These are phyloP conservation scores for Leptographium flavum DNA, from an alignment of 2,329 filamentous ascomycete genomes.

Conservation along the genomic window DNA sequence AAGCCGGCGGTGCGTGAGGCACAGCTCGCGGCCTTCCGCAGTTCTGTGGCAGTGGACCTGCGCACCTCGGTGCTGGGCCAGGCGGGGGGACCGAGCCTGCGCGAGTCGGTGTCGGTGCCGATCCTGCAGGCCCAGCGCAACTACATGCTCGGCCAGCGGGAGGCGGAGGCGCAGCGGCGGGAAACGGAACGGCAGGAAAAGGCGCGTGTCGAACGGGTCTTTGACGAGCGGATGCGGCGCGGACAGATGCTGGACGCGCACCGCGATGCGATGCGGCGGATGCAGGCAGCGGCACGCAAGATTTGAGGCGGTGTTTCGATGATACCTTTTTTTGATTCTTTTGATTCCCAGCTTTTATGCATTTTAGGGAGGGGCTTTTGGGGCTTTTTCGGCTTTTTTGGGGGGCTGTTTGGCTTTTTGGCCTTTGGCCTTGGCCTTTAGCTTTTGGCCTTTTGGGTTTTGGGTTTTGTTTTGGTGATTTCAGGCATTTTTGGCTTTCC, in stretches of 20 bases:
- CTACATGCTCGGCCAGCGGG: conserved; percentile 45
- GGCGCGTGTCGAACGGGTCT: conserved; percentile 44
- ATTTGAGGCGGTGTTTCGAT: not conserved
- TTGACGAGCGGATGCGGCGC: conserved; percentile 64
- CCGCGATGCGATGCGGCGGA: conserved; percentile 61
- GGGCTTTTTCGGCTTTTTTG: too few relatives aligned
- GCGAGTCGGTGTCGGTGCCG: conserved; percentile 15
- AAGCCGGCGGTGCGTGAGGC: conserved; percentile 35
- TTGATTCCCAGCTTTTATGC: too few relatives aligned
- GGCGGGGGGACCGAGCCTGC: not conserved
- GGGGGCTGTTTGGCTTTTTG: too few relatives aligned
- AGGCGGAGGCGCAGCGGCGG: conserved; percentile 44
- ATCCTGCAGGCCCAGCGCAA: conserved; percentile 30
- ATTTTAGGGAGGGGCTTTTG: too few relatives aligned
- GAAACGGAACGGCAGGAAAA: conserved; percentile 44
- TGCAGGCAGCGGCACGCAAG: conserved; percentile 39
- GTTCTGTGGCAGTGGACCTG: conserved; percentile 50
- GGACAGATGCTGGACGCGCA: conserved; percentile 64
- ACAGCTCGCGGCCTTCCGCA: conserved; percentile 52
- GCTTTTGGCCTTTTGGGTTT: too few relatives aligned
- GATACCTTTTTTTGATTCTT: not conserved
- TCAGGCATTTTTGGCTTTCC: too few relatives aligned
- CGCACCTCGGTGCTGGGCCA: conserved; percentile 18
- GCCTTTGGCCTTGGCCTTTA: too few relatives aligned
- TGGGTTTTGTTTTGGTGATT: too few relatives aligned